Conservation (phyloP, 208 protist genomes). For the Leishmania aethiopica region DNA sequence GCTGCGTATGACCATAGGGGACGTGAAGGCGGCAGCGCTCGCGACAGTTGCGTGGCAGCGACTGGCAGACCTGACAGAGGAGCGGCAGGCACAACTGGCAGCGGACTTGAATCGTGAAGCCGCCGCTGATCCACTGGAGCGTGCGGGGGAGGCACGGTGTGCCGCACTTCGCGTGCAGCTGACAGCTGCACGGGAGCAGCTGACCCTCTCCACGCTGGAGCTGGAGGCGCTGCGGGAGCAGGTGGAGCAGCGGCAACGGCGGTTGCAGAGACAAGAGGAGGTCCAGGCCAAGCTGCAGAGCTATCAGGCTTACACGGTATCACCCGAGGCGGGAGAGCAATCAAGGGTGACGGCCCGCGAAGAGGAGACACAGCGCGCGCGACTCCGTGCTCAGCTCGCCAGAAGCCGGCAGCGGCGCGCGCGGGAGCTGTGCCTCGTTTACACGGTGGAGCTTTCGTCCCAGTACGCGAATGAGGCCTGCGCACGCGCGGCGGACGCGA, state of each 20-base stretch:
- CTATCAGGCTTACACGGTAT: neutral
- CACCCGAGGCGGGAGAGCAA: conserved; percentile 5
- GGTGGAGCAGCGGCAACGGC: conserved; percentile 32
- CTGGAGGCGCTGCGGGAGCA: conserved; percentile 36
- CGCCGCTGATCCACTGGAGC: conserved; percentile 1
- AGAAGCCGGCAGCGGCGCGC: conserved; percentile 20
- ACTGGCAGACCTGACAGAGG: conserved; percentile 24
- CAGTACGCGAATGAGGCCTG: conserved; percentile 29
- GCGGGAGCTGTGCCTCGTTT: conserved; percentile 37
- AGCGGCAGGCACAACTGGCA: conserved; percentile 27
- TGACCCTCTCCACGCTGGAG: conserved; percentile 35
- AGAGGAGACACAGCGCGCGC: conserved; percentile 37
- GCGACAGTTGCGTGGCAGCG: conserved; percentile 50
- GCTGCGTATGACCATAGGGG: conserved; percentile 38
- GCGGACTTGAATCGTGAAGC: conserved; percentile 27
- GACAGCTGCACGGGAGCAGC: conserved; percentile 30
- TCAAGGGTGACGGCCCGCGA: conserved; percentile 3
- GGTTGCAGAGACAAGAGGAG: conserved; percentile 30
- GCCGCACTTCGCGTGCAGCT: conserved; percentile 44
- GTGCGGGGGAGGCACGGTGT: conserved; percentile 21
- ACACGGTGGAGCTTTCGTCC: conserved; percentile 33
- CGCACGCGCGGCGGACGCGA: conserved; percentile 25
- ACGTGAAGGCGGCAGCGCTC: conserved; percentile 43
- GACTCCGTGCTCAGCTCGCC: conserved; percentile 43
- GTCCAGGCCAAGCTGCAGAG: conserved; percentile 27